Percentiles rank a stretch among this genome's conserved stretches.
These are phyloP conservation scores for Coleophoma crateriformis DNA, from an alignment of 2,329 filamentous ascomycete species.

Conservation along the genomic window DNA sequence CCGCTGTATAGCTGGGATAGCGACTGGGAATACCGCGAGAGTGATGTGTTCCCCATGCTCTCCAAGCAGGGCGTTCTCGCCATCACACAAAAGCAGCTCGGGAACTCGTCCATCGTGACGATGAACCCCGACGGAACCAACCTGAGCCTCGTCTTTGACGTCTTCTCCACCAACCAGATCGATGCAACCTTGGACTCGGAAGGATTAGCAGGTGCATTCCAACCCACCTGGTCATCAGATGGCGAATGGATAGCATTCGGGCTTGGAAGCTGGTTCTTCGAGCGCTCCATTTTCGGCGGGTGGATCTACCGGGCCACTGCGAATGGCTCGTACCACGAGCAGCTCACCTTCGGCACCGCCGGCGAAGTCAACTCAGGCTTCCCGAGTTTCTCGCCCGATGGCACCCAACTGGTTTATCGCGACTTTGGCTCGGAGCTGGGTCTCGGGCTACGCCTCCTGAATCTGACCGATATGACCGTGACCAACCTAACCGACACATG, in stretches of 20 bases:
- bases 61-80: slow-evolving; percentile 21
- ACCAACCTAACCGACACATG: slow-evolving; percentile 29
- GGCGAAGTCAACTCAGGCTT: slow-evolving; percentile 30
- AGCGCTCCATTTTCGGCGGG: slow-evolving; percentile 19
- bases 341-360: slow-evolving; percentile 26
- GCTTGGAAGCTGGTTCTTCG: slow-evolving; percentile 33
- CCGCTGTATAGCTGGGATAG: slow-evolving; percentile 32
- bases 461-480: slow-evolving; percentile 19
- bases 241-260: slow-evolving; percentile 32
- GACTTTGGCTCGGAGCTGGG: slow-evolving; percentile 22
- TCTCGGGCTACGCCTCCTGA: slow-evolving; percentile 28
- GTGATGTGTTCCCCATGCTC: slow-evolving; percentile 33
- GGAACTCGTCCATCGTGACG: slow-evolving; percentile 31
- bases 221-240: slow-evolving; percentile 33
- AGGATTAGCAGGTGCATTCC: slow-evolving; percentile 32
- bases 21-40: slow-evolving; percentile 37
- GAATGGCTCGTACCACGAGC: slow-evolving; percentile 17
- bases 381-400: slow-evolving; percentile 32
- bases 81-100: slow-evolving; percentile 33
- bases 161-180: slow-evolving; percentile 12
- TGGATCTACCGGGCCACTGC: slow-evolving; percentile 11
- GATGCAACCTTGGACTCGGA: slow-evolving; percentile 13
- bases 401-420: slow-evolving; percentile 30
- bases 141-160: slow-evolving; percentile 22
- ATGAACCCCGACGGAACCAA: slow-evolving; percentile 25